A percentile compares a stretch with the other conserved stretches of the same genome.
These are phyloP conservation scores for Clonostachys solani DNA, from an alignment of 2,329 filamentous ascomycete genomes.

Conservation along the genomic window DNA sequence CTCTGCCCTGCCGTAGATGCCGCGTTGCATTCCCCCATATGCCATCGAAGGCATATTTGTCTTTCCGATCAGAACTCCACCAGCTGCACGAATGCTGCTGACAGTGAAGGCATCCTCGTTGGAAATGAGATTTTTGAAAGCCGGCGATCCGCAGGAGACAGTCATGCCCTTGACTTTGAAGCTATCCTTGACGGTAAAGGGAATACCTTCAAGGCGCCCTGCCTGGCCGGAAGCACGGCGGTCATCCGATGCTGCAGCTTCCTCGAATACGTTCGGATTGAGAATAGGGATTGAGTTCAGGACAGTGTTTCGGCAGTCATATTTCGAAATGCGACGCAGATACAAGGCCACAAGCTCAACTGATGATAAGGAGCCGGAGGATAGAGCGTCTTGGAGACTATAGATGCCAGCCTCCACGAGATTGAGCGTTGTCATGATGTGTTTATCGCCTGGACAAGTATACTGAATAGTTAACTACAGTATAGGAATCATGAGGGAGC, in stretches of 20 bases:
- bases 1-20: slow-evolving; percentile 50
- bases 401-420: slow-evolving; percentile 16
- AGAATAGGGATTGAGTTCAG: slow-evolving; percentile 19
- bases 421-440: background rate
- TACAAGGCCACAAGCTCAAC: slow-evolving; percentile 19
- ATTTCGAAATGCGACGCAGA: slow-evolving; percentile 15
- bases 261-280: slow-evolving; percentile 15
- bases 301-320: slow-evolving; percentile 13
- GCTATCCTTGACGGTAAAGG: slow-evolving; percentile 53
- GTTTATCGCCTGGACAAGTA: too few species aligned
- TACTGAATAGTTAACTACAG: too few species aligned
- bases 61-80: slow-evolving; percentile 31
- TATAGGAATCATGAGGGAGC: too few species aligned
- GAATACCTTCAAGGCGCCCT: slow-evolving; percentile 45
- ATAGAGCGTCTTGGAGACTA: slow-evolving; percentile 13
- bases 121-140: slow-evolving; percentile 43
- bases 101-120: slow-evolving; percentile 49
- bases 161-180: slow-evolving; percentile 50
- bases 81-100: slow-evolving; percentile 30
- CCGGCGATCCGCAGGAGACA: slow-evolving; percentile 48
- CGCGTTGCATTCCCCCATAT: slow-evolving; percentile 52
- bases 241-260: slow-evolving; percentile 19
- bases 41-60: slow-evolving; percentile 58
- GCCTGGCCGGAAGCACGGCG: slow-evolving; percentile 8
- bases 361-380: slow-evolving; percentile 7